Evolutionary conservation across 2,329 filamentous ascomycete species (phyloP), one percentile per base, ranked within the genome.

Genomic region (Dissoconium aciculare): DNA sequence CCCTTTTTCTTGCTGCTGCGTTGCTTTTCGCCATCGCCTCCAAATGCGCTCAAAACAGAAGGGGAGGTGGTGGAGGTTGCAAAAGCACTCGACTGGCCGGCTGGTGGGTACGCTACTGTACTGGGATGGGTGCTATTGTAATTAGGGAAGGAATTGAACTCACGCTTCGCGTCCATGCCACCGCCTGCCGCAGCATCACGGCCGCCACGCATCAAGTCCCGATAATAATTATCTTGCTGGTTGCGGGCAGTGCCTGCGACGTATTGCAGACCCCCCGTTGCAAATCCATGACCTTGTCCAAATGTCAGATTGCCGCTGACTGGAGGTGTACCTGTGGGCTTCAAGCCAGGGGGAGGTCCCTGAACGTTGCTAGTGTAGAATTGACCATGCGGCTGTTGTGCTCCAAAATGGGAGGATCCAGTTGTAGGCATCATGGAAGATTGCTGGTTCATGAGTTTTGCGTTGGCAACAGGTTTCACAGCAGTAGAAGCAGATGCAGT

Each of bases 261-360:
- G 38, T 92, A 81, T 25, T 73, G 74, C 29, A 68, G 56, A 35
- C 66, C 66, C 35, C 67, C 64, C 38, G 70, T 77, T 26, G 80
- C 80, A 52, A 93, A 94, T 6, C 72, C 72, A 52, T 89, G 81
- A 28, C 78, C 78, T 55, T 94, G 84, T 16, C 82, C 80, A 56
- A 94, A 95, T 71, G 94, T 89, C 41, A 74, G 71, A 32, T 71
- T 74, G 30, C 74, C 73, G 42, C 66, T 73, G 46, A 81, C 84
- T 11, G 89, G 87, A 35, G 89, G 87, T 11, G 87, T 95, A 25
- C 84, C 83, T 2, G 85, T 85, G 13, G 87, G 91, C 60, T 98
- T 98, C 15, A 98, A 66, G 6, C 89, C 89, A 1, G 89, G 91
- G 36, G 89, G 89, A 15, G 91, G 89, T 3, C 85, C 87, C 47